A percentile compares a stretch with the other conserved stretches of the same genome.
Evolutionary conservation across 176 grass and related monocot genomes (phyloP).

Genomic region (Oryza glaberrima): DNA sequence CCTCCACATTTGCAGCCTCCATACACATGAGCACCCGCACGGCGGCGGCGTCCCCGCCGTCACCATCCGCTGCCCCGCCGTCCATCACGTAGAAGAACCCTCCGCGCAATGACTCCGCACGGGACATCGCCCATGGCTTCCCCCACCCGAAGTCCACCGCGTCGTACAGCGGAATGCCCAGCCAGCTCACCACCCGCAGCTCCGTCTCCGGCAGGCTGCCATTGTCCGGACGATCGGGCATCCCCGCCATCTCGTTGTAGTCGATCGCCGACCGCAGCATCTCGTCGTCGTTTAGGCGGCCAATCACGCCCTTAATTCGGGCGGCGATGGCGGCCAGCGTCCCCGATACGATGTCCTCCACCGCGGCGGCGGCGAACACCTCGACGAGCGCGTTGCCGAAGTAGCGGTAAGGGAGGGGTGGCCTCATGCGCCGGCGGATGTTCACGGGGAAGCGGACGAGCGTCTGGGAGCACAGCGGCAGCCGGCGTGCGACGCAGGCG

Average conservation of each 20-base stretch:
- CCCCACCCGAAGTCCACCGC: neutral
- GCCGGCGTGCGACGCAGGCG: neutral
- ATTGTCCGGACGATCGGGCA: neutral
- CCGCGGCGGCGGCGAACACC: neutral
- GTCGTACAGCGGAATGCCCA: slow-evolving; percentile 37
- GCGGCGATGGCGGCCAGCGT: neutral
- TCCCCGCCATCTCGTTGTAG: neutral
- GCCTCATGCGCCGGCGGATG: slow-evolving; percentile 32
- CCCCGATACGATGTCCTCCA: no score
- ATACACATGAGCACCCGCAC: neutral
- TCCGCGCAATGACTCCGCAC: neutral
- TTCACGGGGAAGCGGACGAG: neutral
- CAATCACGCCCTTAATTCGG: neutral
- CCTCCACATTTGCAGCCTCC: neutral
- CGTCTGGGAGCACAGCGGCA: neutral
- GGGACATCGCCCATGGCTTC: slow-evolving; percentile 15
- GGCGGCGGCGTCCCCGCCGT: no score
- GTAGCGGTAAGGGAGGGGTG: slow-evolving; percentile 26
- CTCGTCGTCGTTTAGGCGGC: neutral
- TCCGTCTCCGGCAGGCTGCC: slow-evolving; percentile 8
- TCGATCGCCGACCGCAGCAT: slow-evolving; percentile 33
- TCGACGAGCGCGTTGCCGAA: slow-evolving; percentile 32
- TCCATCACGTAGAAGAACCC: slow-evolving; percentile 37
- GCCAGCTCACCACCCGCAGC: slow-evolving; percentile 39
- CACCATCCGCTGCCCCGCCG: neutral